Base-by-base conservation (phyloP, 2,329 filamentous ascomycete species). In the Diaporthe vaccinii region DNA sequence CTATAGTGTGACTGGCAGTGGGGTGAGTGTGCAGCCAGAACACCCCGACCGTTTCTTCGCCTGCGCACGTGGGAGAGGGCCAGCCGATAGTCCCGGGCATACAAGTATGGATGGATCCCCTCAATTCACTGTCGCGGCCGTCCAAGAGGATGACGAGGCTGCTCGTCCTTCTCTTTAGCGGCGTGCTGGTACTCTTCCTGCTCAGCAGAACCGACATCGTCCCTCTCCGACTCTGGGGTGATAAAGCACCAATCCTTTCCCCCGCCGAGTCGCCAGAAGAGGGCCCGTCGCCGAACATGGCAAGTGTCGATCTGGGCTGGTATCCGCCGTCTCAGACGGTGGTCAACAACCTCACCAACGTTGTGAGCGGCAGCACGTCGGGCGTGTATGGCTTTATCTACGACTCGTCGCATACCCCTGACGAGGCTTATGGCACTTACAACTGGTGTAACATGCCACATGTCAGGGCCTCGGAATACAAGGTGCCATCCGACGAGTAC, bases 361-460 rank as follows among this genome's bases (percentile, higher is more conserved):
- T 77, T 7, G 78, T 79, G 51, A 77, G 75, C 69, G 39, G n/a
- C n/a, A 49, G 39, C 46, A 74, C 74, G 10, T 85, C 87, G 2
- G 94, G 93, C 1, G 88, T 92, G 0, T 92, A 95, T 82, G 94
- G 93, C 2, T 96, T 95, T 81, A 88, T 94, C 25, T 97, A 92
- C 84, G 91, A 95, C 80, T 88, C 89, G 46, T 94, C 93, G 1
- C 78, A 84, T 1, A 89, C 90, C 0, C 90, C 93, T 0, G 84
- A 87, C 72, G 80, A 83, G 0, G 78, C 86, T 51, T 93, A 94
- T 83, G 90, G 91, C 8, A 87, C 85, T 1, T 96, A 96, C 83
- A 95, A 96, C 82, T 96, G 89, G 88, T 97, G 94, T 84, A 96
- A 97, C 80, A 97, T 97, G 94, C 94, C 95, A 0, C 95, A 96